Conservation (phyloP, 208 protist species). For the Vickermania ingenoplastis region DNA sequence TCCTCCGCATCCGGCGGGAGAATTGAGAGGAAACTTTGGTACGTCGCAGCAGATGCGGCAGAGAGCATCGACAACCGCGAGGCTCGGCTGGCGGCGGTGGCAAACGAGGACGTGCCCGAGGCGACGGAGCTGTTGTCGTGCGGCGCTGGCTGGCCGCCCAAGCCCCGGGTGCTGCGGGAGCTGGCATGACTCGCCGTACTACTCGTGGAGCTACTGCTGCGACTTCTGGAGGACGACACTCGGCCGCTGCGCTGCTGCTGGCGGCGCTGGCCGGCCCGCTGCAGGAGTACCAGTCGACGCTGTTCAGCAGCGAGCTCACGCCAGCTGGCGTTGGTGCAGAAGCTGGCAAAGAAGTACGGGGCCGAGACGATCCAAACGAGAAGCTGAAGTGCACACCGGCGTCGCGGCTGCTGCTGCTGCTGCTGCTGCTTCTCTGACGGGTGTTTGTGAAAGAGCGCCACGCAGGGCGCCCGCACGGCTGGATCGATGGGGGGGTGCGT, state of each 20-base stretch:
- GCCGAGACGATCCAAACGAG: conserved; percentile 60
- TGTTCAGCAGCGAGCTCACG: conserved; percentile 73
- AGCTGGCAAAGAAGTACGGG: conserved; percentile 69
- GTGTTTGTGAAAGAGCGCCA: not conserved
- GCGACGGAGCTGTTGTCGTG: not conserved
- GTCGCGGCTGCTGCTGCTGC: too few relatives aligned
- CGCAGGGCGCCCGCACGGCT: not conserved
- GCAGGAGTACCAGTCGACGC: conserved; percentile 48
- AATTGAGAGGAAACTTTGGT: conserved; percentile 74
- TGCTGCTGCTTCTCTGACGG: too few relatives aligned
- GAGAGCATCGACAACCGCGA: conserved; percentile 81
- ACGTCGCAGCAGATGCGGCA: conserved; percentile 54
- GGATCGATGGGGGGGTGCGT: conserved; percentile 58
- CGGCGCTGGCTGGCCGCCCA: not conserved
- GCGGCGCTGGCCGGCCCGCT: conserved; percentile 33
- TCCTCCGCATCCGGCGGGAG: conserved; percentile 28
- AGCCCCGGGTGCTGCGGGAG: not conserved
- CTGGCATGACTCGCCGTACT: not conserved
- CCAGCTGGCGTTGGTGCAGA: conserved; percentile 69
- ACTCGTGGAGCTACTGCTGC: not conserved
- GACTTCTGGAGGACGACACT: not conserved
- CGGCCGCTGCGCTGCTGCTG: conserved; percentile 4
- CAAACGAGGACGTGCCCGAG: not conserved
- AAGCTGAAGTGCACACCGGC: conserved; percentile 16
- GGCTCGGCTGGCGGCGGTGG: conserved; percentile 23